Evolutionary conservation across 306 rosid genomes (phyloP).

Genomic region (Castanea sativa): DNA sequence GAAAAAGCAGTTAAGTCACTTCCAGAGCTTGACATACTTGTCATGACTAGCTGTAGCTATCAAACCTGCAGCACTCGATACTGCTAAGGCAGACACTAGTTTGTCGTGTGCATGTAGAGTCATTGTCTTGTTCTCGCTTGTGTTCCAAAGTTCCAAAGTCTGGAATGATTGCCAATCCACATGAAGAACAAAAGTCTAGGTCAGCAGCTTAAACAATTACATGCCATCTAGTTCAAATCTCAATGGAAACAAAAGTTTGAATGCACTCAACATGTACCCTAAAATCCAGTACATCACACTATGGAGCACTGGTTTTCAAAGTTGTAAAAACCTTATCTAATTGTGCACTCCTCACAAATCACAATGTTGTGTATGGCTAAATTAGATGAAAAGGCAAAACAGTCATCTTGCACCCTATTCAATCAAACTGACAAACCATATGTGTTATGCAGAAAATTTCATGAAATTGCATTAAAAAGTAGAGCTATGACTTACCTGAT

Average conservation of each 20-base stretch:
- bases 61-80: slow-evolving; percentile 46
- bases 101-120: slow-evolving; percentile 54
- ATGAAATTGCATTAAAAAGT: background rate
- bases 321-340: background rate
- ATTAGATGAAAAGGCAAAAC: background rate
- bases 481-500: slow-evolving; percentile 42
- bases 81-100: slow-evolving; percentile 62
- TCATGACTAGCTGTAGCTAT: slow-evolving; percentile 80
- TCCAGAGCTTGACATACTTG: slow-evolving; percentile 70
- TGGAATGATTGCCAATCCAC: slow-evolving; percentile 28
- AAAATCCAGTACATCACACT: background rate
- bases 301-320: background rate
- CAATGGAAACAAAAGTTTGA: background rate
- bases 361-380: background rate
- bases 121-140: slow-evolving; percentile 46
- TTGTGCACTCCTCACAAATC: background rate
- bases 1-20: slow-evolving; percentile 29
- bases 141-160: slow-evolving; percentile 75
- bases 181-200: slow-evolving; percentile 5
- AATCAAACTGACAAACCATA: background rate
- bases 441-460: background rate
- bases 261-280: background rate
- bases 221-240: background rate
- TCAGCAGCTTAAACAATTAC: background rate
- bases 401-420: background rate